These are phyloP conservation scores for Leccinum olivaceopallidum DNA, from an alignment of 768 basidiomycete genomes.

Conservation along the genomic window DNA sequence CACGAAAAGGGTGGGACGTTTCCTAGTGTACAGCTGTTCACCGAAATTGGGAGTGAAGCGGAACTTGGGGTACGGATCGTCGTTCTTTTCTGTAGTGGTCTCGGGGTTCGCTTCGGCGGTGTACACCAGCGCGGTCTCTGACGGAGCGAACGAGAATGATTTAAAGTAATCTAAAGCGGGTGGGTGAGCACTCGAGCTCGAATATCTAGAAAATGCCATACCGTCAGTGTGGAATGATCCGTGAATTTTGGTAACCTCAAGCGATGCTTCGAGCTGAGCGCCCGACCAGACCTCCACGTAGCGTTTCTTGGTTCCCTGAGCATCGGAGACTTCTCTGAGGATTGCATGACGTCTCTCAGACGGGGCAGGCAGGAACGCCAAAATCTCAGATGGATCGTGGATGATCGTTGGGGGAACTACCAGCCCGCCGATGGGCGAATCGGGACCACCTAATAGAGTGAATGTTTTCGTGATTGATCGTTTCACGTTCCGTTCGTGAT, in stretches of 20 bases:
- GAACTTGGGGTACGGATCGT: slow-evolving; percentile 43
- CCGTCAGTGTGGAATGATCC: slow-evolving; percentile 65
- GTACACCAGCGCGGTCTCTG: slow-evolving; percentile 56
- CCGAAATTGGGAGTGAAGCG: slow-evolving; percentile 61
- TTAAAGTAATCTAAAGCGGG: slow-evolving; percentile 46
- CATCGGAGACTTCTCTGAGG: slow-evolving; percentile 39
- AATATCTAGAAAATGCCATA: slow-evolving; percentile 20
- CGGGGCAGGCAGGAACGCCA: slow-evolving; percentile 44
- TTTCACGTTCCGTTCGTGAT: slow-evolving; percentile 53
- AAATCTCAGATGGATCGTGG: slow-evolving; percentile 35
- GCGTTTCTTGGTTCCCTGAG: slow-evolving; percentile 39
- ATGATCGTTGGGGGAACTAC: slow-evolving; percentile 15
- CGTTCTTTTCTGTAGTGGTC: slow-evolving; percentile 20
- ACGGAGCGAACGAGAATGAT: slow-evolving; percentile 53
- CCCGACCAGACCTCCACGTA: slow-evolving; percentile 62
- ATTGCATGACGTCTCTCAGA: slow-evolving; percentile 44
- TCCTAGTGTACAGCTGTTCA: slow-evolving; percentile 56
- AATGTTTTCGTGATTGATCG: slow-evolving; percentile 44
- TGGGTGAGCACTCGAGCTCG: background rate
- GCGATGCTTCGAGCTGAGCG: slow-evolving; percentile 41
- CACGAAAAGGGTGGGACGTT: slow-evolving; percentile 53
- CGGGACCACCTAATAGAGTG: slow-evolving; percentile 22
- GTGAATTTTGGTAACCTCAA: slow-evolving; percentile 60
- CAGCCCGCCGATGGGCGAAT: slow-evolving; percentile 9
- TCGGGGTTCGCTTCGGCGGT: slow-evolving; percentile 53